phyloP scores from a whole-genome alignment of 805 yeast species.

The Debaryomyces maramus region DNA sequence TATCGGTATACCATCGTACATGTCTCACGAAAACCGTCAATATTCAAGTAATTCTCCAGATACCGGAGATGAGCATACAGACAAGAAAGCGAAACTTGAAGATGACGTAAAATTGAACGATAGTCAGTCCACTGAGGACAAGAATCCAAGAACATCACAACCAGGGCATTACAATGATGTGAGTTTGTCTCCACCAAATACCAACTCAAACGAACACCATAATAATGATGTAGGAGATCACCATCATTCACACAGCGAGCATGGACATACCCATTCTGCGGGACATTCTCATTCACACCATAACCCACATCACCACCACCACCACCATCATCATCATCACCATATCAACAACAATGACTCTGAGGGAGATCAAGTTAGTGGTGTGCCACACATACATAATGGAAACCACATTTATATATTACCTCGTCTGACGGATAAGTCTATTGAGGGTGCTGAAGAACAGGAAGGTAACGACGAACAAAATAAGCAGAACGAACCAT shows the following conservation, averaged over 20 bases:
- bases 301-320: slow-evolving; percentile 5
- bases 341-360: slow-evolving; percentile 8
- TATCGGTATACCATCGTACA: slow-evolving; percentile 21
- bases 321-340: slow-evolving; percentile 11
- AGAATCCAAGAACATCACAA: background rate
- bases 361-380: slow-evolving; percentile 3
- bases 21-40: background rate
- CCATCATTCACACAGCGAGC: too few relatives aligned
- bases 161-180: background rate
- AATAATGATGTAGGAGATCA: too few relatives aligned
- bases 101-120: background rate
- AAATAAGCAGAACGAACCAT: background rate
- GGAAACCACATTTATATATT: slow-evolving; percentile 7
- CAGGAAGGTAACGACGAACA: background rate
- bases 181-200: background rate
- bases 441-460: background rate
- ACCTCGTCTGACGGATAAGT: background rate
- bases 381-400: slow-evolving; percentile 9
- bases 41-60: background rate
- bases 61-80: slow-evolving; percentile 2
- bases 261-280: too few relatives aligned
- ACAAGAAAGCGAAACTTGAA: slow-evolving; percentile 9
- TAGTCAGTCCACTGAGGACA: slow-evolving; percentile 3
- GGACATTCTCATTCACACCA: background rate
- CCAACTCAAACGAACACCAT: too few relatives aligned